Evolutionary conservation across 148 eudicot species (phyloP).

Genomic region (Euryodendron excelsum): DNA sequence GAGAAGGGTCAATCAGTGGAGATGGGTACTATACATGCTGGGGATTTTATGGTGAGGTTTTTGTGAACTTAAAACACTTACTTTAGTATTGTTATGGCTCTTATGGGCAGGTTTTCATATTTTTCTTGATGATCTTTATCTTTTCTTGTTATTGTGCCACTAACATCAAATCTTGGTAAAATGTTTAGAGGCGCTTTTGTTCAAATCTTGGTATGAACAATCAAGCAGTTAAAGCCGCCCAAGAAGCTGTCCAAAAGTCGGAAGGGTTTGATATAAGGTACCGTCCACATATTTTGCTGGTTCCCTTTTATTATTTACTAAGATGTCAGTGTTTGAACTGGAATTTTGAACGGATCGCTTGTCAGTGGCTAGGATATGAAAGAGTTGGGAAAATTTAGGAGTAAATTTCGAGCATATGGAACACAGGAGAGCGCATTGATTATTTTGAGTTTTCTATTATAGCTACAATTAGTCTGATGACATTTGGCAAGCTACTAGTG

Average conservation of each 20-base stretch:
- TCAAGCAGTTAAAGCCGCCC: constrained; percentile 76
- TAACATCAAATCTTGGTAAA: constrained; percentile 11
- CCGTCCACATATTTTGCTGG: background rate
- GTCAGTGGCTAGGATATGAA: background rate
- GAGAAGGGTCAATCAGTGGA: constrained; percentile 88
- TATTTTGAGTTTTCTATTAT: background rate
- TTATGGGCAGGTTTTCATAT: background rate
- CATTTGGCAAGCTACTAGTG: background rate
- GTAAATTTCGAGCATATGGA: background rate
- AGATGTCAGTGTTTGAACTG: background rate
- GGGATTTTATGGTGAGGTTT: constrained; percentile 74
- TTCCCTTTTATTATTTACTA: background rate
- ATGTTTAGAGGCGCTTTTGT: constrained; percentile 69
- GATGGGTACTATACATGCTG: constrained; percentile 89
- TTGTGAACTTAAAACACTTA: constrained; percentile 7
- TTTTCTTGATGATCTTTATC: background rate
- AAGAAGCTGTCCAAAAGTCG: constrained; percentile 60
- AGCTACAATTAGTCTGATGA: background rate
- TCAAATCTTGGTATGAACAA: constrained; percentile 68
- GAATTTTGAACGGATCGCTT: background rate
- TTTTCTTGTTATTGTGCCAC: background rate
- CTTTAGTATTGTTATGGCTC: background rate
- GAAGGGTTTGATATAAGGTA: constrained; percentile 67
- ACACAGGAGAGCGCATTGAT: background rate
- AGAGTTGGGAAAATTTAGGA: background rate